Base-by-base conservation (phyloP, 306 rosid species). In the Carpinus viminea region DNA sequence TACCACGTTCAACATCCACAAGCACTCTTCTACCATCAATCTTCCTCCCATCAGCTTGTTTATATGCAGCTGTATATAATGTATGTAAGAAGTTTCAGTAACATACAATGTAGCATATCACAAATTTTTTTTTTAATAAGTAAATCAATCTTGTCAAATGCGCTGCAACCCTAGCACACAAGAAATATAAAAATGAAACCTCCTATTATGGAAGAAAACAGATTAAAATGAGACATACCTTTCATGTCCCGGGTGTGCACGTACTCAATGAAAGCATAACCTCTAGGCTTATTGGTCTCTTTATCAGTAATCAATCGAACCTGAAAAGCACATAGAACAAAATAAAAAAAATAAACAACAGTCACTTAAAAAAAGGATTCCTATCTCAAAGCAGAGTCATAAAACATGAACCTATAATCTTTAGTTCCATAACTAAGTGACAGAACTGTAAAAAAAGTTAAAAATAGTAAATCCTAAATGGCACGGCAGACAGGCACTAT, bases 401-500 rank as follows among this genome's bases (percentile, higher is more conserved):
- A 66, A 26, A 46, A 36, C 36, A 41, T 6, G 45, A 73, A 17
- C 43, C 53, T 21, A 78, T 43, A 7, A 10, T 12, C 28, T 66
- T 65, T 78, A 61, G 26, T 66, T 78, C 59, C 79, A 53, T 41
- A 79, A 65, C 54, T 68, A 64, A 18, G 74, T 74, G 74, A 59
- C 56, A 47, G 12, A 51, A 69, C 77, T 21, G 56, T 70, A 68
- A 16, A 72, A 69, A 57, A 52, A 77, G 74, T 78, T 79, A 75
- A 70, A 51, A 74, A 66, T 75, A 79, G 72, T 74, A 79, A 89
- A 88, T 93, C 97, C 96, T 90, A 96, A 83, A 89, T 85, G 96
- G 99, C 99, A 96, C 98, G 98, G 98, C 99, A 91, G 98, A 86
- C 94, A 88, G 98, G 98, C 98, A 84, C 97, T 91, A 88, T 91